A percentile compares a stretch with the other conserved stretches of the same genome.
Conservation (phyloP, 495 filamentous ascomycete genomes). For the Lasiosphaeria hispida region DNA sequence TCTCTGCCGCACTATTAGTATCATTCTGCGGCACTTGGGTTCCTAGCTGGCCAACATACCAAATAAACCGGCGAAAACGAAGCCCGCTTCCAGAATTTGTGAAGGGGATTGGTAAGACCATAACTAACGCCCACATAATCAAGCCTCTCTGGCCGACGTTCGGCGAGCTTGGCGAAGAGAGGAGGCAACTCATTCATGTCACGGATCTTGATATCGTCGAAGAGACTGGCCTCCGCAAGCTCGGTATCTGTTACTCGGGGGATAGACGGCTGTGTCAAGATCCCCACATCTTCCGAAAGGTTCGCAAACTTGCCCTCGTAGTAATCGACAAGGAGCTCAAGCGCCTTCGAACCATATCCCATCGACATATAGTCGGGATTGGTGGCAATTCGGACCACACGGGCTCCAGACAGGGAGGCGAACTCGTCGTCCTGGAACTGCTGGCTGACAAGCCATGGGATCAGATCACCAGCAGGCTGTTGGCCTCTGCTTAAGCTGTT, state of each 20-base stretch:
- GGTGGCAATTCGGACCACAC: constrained; percentile 92
- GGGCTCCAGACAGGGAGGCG: constrained; percentile 85
- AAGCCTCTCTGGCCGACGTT: constrained; percentile 73
- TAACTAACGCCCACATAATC: constrained; percentile 97
- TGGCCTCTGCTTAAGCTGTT: constrained; percentile 86
- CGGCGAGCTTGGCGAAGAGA: constrained; percentile 82
- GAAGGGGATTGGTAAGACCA: constrained; percentile 81
- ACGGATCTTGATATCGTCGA: constrained; percentile 83
- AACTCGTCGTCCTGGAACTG: constrained; percentile 99
- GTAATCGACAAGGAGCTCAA: constrained; percentile 84
- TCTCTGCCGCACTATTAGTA: constrained; percentile 40
- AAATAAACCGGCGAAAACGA: constrained; percentile 90
- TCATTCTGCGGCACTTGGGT: not conserved
- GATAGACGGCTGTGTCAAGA: constrained; percentile 57
- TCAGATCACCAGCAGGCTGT: constrained; percentile 89
- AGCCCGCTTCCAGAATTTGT: constrained; percentile 93
- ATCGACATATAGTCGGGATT: constrained; percentile 88
- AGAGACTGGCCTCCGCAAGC: constrained; percentile 70
- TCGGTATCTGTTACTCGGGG: constrained; percentile 82
- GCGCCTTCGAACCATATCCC: constrained; percentile 89
- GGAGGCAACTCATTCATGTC: constrained; percentile 91
- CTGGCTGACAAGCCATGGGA: constrained; percentile 96
- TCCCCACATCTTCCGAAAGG: constrained; percentile 61
- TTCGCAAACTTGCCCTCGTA: constrained; percentile 92
- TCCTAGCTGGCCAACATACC: constrained; percentile 15